Base-by-base conservation (phyloP, 768 basidiomycete species). In the Panaeolus cyanescens region DNA sequence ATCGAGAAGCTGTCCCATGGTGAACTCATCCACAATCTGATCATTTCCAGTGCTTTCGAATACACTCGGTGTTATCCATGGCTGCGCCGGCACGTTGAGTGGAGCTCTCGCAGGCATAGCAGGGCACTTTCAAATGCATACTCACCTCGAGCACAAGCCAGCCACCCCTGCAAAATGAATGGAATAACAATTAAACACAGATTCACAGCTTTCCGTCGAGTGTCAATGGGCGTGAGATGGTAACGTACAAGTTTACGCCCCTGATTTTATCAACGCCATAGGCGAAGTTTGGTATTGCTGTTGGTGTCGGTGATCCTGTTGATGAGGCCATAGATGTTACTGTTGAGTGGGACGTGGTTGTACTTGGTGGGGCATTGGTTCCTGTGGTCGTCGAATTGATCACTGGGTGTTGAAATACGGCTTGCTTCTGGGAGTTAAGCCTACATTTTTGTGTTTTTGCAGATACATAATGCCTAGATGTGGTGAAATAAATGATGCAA, bases 1-100 rank as follows among this genome's bases (percentile, higher is more conserved):
- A 82, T 89, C 71, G 77, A 77, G 54, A 5, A 67, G n/a, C 59
- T 70, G 68, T 9, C 71, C 69, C 8, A 72, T 61, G 17, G 71
- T 69, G 56, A 65, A 72, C 42, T 72, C 71, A 59, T 72, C 71
- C 15, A 72, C 57, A 13, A 72, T 62, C 33, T 65, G 59, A 31
- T 65, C 62, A 54, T 69, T 69, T n/a, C 66, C 65, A 0, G 71
- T 72, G 55, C 61, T 67, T 58, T 72, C 64, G 54, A 72, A 72
- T 7, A 72, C 54, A 58, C 68, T 69, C 20, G 71, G 71, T n/a
- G 68, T 72, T 42, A 72, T 70, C 71, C 71, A 72, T n/a, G 69
- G 71, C 71, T 71, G 45, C 8, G 36, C 20, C 19, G 31, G 56
- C 22, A 34, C 40, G 20, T 39, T 59, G 42, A 65, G 61, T 50